Evolutionary conservation across 202 grass and related monocot species (phyloP).

Genomic region (Eragrostis tef): DNA sequence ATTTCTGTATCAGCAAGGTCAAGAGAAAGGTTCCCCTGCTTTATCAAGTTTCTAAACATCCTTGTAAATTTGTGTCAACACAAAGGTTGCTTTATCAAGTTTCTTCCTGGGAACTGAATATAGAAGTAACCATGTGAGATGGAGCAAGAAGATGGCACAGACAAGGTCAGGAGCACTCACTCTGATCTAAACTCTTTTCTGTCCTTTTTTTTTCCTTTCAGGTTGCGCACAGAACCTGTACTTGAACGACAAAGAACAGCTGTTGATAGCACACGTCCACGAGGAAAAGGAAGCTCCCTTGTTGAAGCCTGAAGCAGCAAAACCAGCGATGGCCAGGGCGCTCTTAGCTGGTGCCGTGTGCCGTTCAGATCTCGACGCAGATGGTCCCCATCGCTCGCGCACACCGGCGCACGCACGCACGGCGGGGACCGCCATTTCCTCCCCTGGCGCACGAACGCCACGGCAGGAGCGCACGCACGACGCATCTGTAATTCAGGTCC

Average conservation of each 20-base stretch:
- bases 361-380: slow-evolving; percentile 38
- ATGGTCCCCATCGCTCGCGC: slow-evolving; percentile 11
- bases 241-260: slow-evolving; percentile 6
- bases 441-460: slow-evolving; percentile 2
- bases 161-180: neutral
- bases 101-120: neutral
- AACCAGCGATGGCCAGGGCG: neutral
- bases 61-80: neutral
- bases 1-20: neutral
- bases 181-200: neutral
- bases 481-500: neutral
- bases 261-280: neutral
- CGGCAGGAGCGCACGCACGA: slow-evolving; percentile 19
- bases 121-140: neutral
- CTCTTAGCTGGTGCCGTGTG: slow-evolving; percentile 5
- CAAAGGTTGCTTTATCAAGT: neutral
- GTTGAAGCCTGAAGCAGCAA: neutral
- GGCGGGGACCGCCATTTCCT: neutral
- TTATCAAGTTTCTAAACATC: neutral
- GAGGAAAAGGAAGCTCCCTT: neutral
- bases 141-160: slow-evolving; percentile 8
- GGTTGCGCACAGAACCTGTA: neutral
- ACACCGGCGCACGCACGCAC: neutral
- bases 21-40: neutral
- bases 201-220: neutral